Conservation (phyloP, 495 filamentous ascomycete genomes). For the Neurospora hispaniola region DNA sequence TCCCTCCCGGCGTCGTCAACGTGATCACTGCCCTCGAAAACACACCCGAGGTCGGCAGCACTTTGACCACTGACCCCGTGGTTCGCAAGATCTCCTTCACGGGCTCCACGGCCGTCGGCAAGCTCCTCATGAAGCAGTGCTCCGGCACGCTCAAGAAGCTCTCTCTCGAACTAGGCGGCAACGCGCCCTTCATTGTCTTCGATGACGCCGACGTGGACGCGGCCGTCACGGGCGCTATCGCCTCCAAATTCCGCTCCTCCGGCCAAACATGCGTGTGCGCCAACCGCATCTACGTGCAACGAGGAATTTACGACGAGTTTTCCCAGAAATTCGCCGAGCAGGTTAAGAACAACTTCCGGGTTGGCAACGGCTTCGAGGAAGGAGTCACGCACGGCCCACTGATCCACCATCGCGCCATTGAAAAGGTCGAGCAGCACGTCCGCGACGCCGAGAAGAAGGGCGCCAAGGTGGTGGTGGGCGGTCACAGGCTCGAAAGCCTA, state of each 20-base stretch:
- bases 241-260: conserved; percentile 75
- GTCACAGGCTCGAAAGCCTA: conserved; percentile 50
- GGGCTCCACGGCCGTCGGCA: conserved; percentile 77
- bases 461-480: conserved; percentile 59
- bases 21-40: conserved; percentile 62
- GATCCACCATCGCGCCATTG: conserved; percentile 63
- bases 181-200: conserved; percentile 90
- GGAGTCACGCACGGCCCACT: conserved; percentile 72
- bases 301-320: conserved; percentile 70
- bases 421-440: conserved; percentile 70
- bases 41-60: conserved; percentile 62
- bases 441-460: conserved; percentile 67
- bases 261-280: conserved; percentile 90
- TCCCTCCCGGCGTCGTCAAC: conserved; percentile 79
- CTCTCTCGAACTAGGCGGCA: conserved; percentile 80
- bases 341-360: conserved; percentile 57
- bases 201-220: conserved; percentile 75
- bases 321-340: conserved; percentile 54
- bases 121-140: conserved; percentile 76
- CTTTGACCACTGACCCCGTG: conserved; percentile 57
- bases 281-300: conserved; percentile 76
- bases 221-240: conserved; percentile 64
- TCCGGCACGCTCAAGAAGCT: conserved; percentile 76
- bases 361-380: conserved; percentile 64
- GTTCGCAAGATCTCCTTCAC: conserved; percentile 87